Conservation (phyloP, 768 basidiomycete genomes). For the Amanita polypyramis region DNA sequence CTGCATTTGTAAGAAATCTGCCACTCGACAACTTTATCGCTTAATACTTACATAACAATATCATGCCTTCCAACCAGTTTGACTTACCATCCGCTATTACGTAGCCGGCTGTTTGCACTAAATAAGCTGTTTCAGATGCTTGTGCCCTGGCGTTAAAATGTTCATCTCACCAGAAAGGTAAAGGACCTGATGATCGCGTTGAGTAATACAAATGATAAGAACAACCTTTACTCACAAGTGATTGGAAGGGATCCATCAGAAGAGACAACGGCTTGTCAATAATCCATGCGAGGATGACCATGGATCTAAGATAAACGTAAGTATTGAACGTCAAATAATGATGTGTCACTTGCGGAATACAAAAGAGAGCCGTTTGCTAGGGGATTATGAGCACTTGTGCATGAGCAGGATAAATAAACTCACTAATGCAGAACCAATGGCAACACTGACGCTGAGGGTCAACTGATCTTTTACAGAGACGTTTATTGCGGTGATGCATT, state of each 20-base stretch:
- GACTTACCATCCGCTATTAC: conserved; percentile 79
- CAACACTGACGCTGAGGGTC: conserved; percentile 74
- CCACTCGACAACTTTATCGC: background rate
- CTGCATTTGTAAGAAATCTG: conserved; percentile 18
- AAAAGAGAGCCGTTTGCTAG: conserved; percentile 53
- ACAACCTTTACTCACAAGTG: conserved; percentile 26
- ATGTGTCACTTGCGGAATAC: conserved; percentile 28
- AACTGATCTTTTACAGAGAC: conserved; percentile 83
- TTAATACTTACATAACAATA: conserved; percentile 49
- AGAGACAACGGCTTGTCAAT: conserved; percentile 71
- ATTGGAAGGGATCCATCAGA: conserved; percentile 83
- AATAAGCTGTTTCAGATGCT: background rate
- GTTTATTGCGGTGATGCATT: conserved; percentile 83
- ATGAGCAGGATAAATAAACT: conserved; percentile 16
- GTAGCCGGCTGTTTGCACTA: conserved; percentile 78
- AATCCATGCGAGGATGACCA: conserved; percentile 73
- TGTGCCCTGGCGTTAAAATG: background rate
- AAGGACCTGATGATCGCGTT: conserved; percentile 20
- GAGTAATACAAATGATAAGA: conserved; percentile 7
- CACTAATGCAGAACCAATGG: conserved; percentile 71
- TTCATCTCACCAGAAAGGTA: conserved; percentile 34
- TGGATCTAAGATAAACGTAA: conserved; percentile 33
- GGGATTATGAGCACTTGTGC: background rate
- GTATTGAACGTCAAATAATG: background rate
- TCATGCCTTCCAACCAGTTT: conserved; percentile 86